phyloP scores from a whole-genome alignment of 345 rosid species.

The Erucastrum elatum region DNA sequence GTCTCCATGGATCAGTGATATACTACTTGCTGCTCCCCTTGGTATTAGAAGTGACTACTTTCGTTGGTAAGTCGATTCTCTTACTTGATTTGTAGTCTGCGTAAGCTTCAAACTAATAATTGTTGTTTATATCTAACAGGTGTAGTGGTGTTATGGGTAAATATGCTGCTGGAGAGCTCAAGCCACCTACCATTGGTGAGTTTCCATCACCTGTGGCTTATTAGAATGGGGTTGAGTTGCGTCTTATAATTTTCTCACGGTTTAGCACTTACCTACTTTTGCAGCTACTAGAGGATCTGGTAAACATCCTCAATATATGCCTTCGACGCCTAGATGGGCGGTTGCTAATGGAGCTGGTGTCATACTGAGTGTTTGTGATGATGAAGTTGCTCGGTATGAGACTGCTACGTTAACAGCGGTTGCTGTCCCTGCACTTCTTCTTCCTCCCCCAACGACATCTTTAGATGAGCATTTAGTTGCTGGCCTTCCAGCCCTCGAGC shows the following conservation, averaged over 20 bases:
- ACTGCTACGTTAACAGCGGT: constrained; percentile 92
- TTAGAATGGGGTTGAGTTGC: constrained; percentile 16
- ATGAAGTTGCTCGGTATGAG: constrained; percentile 94
- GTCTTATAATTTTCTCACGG: constrained; percentile 1
- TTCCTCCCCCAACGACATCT: constrained; percentile 96
- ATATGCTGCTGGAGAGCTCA: constrained; percentile 96
- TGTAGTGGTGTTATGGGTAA: constrained; percentile 99
- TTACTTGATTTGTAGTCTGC: constrained; percentile 7
- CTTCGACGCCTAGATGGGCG: constrained; percentile 96
- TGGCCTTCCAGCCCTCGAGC: constrained; percentile 97
- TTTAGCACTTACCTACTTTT: constrained; percentile 32
- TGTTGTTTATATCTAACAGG: constrained; percentile 52
- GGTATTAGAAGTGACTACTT: constrained; percentile 96
- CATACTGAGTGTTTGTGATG: constrained; percentile 93
- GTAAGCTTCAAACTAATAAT: constrained; percentile 2
- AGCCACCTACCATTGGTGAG: constrained; percentile 88
- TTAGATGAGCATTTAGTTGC: constrained; percentile 97
- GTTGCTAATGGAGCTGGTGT: constrained; percentile 99
- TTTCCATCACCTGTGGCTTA: constrained; percentile 20
- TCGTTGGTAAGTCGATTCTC: constrained; percentile 69
- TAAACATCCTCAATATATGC: constrained; percentile 95
- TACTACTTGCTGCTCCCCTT: constrained; percentile 89
- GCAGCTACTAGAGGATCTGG: constrained; percentile 94
- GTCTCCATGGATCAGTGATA: constrained; percentile 95
- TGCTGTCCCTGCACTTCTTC: constrained; percentile 97